Conservation (phyloP, 352 stramenopile species). For the Pythium aphanidermatum region DNA sequence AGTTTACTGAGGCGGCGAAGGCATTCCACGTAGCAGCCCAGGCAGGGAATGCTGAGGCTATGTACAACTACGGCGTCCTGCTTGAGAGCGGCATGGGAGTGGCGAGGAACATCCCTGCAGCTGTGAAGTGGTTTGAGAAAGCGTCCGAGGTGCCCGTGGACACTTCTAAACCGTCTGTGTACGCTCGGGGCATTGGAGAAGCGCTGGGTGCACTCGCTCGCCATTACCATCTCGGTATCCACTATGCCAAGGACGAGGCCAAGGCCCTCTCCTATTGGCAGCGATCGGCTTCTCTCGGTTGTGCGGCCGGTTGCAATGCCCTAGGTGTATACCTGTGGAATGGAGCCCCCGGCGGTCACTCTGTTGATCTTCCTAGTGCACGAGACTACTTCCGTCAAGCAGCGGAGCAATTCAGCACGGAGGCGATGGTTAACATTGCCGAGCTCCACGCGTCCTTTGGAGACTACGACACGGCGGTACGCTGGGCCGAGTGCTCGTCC, state of each 20-base stretch:
- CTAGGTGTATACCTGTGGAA: conserved; percentile 1
- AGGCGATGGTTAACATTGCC: conserved; percentile 7
- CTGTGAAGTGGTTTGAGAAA: background rate
- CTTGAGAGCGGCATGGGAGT: background rate
- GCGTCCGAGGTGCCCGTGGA: background rate
- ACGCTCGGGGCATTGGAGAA: background rate
- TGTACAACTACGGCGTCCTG: conserved; percentile 9
- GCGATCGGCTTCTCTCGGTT: background rate
- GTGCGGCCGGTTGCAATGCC: background rate
- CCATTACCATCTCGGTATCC: conserved; percentile 2
- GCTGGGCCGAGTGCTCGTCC: background rate
- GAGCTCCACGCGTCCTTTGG: conserved; percentile 5
- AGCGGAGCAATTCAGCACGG: conserved; percentile 4
- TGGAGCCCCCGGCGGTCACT: background rate
- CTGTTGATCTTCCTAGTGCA: background rate
- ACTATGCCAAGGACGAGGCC: background rate
- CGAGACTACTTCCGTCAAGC: conserved; percentile 4
- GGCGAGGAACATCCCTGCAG: background rate
- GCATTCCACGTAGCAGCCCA: no score
- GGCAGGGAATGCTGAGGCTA: no score
- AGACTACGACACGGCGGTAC: background rate
- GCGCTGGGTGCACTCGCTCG: conserved; percentile 1
- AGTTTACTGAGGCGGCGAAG: no score
- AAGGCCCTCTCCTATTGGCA: background rate
- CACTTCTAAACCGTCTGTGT: background rate